A percentile compares a stretch with the other conserved stretches of the same genome.
These are phyloP conservation scores for Candida glucosophila DNA, from an alignment of 1,139 yeast genomes.

Conservation along the genomic window DNA sequence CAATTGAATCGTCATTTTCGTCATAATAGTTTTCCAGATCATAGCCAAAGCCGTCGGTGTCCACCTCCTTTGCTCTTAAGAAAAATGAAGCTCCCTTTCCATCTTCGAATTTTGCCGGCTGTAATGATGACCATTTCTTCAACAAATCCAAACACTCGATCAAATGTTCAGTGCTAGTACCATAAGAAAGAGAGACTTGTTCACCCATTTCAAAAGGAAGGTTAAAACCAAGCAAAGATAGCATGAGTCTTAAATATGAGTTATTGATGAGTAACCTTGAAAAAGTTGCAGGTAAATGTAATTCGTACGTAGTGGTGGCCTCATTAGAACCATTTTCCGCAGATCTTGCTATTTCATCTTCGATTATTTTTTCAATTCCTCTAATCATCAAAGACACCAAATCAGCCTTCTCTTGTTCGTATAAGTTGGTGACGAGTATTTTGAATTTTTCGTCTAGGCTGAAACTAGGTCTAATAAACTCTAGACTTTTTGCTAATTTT, in stretches of 20 bases:
- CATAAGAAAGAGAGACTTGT: slow-evolving; percentile 19
- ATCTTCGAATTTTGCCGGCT: slow-evolving; percentile 33
- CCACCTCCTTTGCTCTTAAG: slow-evolving; percentile 19
- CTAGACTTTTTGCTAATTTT: slow-evolving; percentile 26
- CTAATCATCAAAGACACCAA: slow-evolving; percentile 39
- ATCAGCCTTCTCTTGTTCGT: slow-evolving; percentile 34
- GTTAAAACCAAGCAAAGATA: slow-evolving; percentile 26
- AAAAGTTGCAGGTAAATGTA: slow-evolving; percentile 12
- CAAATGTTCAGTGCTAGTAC: slow-evolving; percentile 12
- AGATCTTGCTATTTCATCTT: no score
- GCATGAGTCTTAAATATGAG: slow-evolving; percentile 25
- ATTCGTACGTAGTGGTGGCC: no score
- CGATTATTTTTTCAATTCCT: slow-evolving; percentile 7
- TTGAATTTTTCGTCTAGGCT: slow-evolving; percentile 28
- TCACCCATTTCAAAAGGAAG: slow-evolving; percentile 28
- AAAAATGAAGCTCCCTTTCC: slow-evolving; percentile 31
- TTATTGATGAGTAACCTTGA: slow-evolving; percentile 26
- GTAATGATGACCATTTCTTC: slow-evolving; percentile 22
- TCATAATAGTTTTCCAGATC: slow-evolving; percentile 8
- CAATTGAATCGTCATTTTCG: slow-evolving; percentile 21
- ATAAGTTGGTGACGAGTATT: slow-evolving; percentile 41
- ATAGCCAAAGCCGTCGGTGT: slow-evolving; percentile 7
- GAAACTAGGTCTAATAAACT: slow-evolving; percentile 25
- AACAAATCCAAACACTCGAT: slow-evolving; percentile 16
- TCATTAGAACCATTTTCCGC: no score